These are phyloP conservation scores for Melanomma pulvis-pyrius DNA, from an alignment of 495 filamentous ascomycete genomes.

Conservation along the genomic window DNA sequence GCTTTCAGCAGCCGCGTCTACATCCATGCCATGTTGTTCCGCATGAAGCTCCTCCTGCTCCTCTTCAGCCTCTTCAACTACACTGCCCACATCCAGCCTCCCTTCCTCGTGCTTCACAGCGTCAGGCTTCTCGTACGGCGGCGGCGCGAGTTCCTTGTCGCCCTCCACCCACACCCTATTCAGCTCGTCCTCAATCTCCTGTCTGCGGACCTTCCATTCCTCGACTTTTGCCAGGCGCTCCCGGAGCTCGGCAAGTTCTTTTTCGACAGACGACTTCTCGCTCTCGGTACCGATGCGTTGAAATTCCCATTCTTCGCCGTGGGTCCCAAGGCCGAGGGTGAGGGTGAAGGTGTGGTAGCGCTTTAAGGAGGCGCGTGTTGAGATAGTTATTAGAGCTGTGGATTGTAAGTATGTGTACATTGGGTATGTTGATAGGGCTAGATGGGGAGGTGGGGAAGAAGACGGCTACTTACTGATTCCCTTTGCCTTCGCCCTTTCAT, in stretches of 20 bases:
- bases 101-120: no score
- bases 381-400: slow-evolving; percentile 83
- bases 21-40: background rate
- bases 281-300: slow-evolving; percentile 89
- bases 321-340: slow-evolving; percentile 71
- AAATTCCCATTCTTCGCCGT: slow-evolving; percentile 74
- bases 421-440: background rate
- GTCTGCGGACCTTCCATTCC: slow-evolving; percentile 75
- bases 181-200: slow-evolving; percentile 73
- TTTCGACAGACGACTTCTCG: slow-evolving; percentile 89
- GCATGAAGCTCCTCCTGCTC: background rate
- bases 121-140: slow-evolving; percentile 19
- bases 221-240: slow-evolving; percentile 80
- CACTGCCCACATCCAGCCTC: background rate
- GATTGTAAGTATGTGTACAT: slow-evolving; percentile 31
- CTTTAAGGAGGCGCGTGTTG: slow-evolving; percentile 87
- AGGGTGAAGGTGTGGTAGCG: slow-evolving; percentile 93
- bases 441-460: background rate
- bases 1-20: background rate
- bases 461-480: slow-evolving; percentile 72
- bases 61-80: background rate
- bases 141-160: slow-evolving; percentile 47
- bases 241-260: slow-evolving; percentile 80
- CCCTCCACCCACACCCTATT: slow-evolving; percentile 60
- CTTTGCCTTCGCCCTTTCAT: slow-evolving; percentile 86